A percentile compares a stretch with the other conserved stretches of the same genome.
phyloP scores from a whole-genome alignment of 371 early-diverging fungal species.

The Syncephalastrum contaminatum region DNA sequence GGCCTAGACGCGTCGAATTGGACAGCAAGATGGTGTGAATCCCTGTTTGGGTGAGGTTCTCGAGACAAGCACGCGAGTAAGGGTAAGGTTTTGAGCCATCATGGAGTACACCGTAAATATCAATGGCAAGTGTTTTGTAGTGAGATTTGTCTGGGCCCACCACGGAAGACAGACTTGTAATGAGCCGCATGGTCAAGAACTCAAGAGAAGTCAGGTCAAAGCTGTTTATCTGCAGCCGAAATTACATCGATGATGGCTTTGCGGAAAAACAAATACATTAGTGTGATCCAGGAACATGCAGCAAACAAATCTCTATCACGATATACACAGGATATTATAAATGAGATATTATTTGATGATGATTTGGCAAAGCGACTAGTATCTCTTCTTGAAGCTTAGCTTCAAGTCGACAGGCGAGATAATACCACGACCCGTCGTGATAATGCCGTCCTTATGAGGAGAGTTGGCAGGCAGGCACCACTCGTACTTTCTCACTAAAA shows the following conservation, averaged over 20 bases:
- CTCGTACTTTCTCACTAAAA: conserved; percentile 30
- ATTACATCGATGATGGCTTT: no score
- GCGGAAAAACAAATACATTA: no score
- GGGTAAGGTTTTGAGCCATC: conserved; percentile 36
- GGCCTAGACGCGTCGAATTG: conserved; percentile 40
- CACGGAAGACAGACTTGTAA: no score
- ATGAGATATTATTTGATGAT: no score
- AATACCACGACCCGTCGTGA: conserved; percentile 8
- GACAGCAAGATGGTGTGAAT: conserved; percentile 34
- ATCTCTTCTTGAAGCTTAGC: conserved; percentile 10
- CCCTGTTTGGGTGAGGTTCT: conserved; percentile 11
- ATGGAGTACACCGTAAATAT: conserved; percentile 50
- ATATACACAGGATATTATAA: no score
- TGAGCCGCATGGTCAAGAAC: no score
- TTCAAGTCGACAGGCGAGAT: conserved; percentile 8
- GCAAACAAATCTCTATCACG: no score
- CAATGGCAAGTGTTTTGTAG: conserved; percentile 43
- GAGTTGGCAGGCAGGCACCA: conserved; percentile 24
- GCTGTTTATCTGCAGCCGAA: no score
- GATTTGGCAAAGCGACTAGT: neutral
- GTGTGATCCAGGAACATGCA: no score
- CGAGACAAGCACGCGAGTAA: conserved; percentile 25
- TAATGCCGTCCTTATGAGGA: conserved; percentile 20
- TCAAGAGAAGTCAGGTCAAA: no score
- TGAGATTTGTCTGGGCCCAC: neutral